Conservation (phyloP, 2,329 filamentous ascomycete species). For the Didymellaceae sp. region DNA sequence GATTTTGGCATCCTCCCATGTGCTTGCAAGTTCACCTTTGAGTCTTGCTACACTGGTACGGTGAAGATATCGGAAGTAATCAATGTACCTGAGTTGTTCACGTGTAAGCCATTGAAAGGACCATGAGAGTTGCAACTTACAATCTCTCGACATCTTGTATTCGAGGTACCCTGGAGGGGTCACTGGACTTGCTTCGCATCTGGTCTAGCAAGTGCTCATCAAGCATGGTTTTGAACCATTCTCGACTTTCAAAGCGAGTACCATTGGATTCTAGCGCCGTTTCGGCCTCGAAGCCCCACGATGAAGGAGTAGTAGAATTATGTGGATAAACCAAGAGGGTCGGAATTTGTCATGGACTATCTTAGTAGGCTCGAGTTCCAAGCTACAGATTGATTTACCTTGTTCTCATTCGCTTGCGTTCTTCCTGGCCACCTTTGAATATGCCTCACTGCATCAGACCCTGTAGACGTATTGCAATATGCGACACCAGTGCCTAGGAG, state of each 20-base stretch:
- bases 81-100: slow-evolving; percentile 50
- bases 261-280: slow-evolving; percentile 46
- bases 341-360: slow-evolving; percentile 47
- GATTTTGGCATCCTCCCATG: slow-evolving; percentile 52
- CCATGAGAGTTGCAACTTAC: not conserved
- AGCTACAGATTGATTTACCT: slow-evolving; percentile 32
- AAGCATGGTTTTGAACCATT: slow-evolving; percentile 64
- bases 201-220: slow-evolving; percentile 51
- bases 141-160: slow-evolving; percentile 57
- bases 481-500: slow-evolving; percentile 48
- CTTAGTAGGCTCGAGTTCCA: not conserved
- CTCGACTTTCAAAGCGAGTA: slow-evolving; percentile 51
- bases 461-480: slow-evolving; percentile 47
- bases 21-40: slow-evolving; percentile 47
- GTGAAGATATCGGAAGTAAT: slow-evolving; percentile 58
- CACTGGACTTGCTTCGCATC: slow-evolving; percentile 10
- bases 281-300: slow-evolving; percentile 62
- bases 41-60: slow-evolving; percentile 55
- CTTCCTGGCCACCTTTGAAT: slow-evolving; percentile 62
- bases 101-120: slow-evolving; percentile 38
- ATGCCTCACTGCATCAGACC: slow-evolving; percentile 40
- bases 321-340: slow-evolving; percentile 57
- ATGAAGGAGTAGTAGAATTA: slow-evolving; percentile 48
- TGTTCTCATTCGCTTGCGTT: slow-evolving; percentile 61
- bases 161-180: slow-evolving; percentile 17